Percentiles rank a stretch among this genome's conserved stretches.
phyloP scores from a whole-genome alignment of 2,329 filamentous ascomycete genomes.

The Colletotrichum higginsianum region DNA sequence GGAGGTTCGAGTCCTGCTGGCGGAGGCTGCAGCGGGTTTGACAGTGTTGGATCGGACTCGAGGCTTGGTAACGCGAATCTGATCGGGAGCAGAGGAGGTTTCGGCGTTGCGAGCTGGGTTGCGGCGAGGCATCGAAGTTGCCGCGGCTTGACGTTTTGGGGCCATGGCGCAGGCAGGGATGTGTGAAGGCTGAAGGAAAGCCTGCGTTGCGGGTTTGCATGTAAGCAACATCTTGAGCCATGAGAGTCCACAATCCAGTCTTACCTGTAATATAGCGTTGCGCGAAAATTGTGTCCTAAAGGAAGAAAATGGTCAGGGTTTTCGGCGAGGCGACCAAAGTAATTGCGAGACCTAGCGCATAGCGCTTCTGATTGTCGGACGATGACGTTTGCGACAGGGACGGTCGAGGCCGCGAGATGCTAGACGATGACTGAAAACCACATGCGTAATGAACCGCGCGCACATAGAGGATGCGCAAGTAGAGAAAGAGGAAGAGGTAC shows the following conservation, averaged over 20 bases:
- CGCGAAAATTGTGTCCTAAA: background rate
- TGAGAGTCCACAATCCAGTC: background rate
- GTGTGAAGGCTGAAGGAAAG: background rate
- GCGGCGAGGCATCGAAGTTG: constrained; percentile 22
- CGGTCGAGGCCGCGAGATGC: constrained; percentile 4
- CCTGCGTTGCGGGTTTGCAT: constrained; percentile 20
- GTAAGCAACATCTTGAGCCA: background rate
- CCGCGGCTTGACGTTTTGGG: constrained; percentile 8
- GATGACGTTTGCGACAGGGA: constrained; percentile 39
- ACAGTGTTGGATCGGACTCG: background rate
- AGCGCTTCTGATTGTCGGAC: background rate
- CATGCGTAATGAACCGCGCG: background rate
- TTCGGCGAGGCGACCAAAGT: background rate
- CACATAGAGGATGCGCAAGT: background rate
- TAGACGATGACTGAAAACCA: background rate
- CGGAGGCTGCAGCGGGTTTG: constrained; percentile 1
- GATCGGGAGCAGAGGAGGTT: constrained; percentile 4
- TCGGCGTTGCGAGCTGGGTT: constrained; percentile 17
- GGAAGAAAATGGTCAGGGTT: background rate
- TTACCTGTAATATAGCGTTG: background rate
- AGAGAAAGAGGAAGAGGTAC: background rate
- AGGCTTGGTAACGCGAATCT: constrained; percentile 24
- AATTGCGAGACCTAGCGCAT: constrained; percentile 22
- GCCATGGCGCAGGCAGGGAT: constrained; percentile 29
- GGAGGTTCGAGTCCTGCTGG: constrained; percentile 2